Evolutionary conservation across 2,329 filamentous ascomycete genomes (phyloP), one percentile per base, ranked within the genome.

Genomic region (Penicillium sp.): DNA sequence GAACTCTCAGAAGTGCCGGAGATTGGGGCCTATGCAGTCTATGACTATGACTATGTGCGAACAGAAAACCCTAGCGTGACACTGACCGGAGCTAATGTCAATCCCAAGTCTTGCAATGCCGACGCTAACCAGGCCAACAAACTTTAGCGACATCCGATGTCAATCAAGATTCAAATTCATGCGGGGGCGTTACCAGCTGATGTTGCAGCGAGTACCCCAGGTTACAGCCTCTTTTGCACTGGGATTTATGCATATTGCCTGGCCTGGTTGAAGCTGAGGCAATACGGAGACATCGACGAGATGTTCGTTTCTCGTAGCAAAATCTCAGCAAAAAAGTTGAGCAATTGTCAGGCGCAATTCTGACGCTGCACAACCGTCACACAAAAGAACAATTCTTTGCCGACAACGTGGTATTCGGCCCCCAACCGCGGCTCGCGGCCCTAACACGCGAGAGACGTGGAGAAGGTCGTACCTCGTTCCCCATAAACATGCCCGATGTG

Each of bases 171-270:
- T 15, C 39, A 27, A 42, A 13, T 24, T 17, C 3, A 29, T 50
- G 39, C 39, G 39, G 37, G 21, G 50, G 42, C 33, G 51, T 59
- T 57, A 43, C 56, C 21, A 32, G 47, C 24, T 37, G 51, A 49
- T 49, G 58, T 59, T 37, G 34, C 44, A 60, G 18, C 36, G 37
- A 18, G 27, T 17, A 33, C n/a, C 21, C 29, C 30, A 44, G 12
- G 18, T 42, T 29, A 42, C 37, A 27, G 10, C 39, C 24, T 29
- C 26, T 6, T 7, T 10, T 7, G 7, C 26, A 27, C 26, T 7
- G 6, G 10, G 17, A 18, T 17, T 29, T 36, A 23, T 30, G n/a
- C 29, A 30, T 42, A 42, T 48, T 37, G 49, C 3, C 29, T 20
- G 3, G 17, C 12, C 18, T 23, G 15, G 10, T 10, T 10, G 4